A percentile compares a stretch with the other conserved stretches of the same genome.
Conservation (phyloP, 106 monocot genomes). For the Acanthochlamys bracteata region DNA sequence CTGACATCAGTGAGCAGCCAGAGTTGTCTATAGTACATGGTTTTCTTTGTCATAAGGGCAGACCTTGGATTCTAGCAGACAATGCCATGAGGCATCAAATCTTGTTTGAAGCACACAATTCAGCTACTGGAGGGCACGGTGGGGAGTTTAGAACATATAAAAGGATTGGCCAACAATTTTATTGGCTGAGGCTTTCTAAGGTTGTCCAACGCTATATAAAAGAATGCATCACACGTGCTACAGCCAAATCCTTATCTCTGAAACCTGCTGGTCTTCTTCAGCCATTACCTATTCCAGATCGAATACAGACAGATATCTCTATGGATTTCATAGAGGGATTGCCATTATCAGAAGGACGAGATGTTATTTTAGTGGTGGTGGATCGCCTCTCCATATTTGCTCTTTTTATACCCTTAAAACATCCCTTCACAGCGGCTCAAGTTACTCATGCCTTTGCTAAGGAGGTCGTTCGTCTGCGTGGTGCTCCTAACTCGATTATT, state of each 20-base stretch:
- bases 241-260: background rate
- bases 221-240: background rate
- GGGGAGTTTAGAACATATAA: background rate
- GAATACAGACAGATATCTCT: constrained; percentile 1
- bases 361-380: constrained; percentile 2
- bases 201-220: background rate
- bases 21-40: no score
- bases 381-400: background rate
- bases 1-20: no score
- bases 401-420: background rate
- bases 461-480: background rate
- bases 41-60: no score
- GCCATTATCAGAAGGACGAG: background rate
- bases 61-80: background rate
- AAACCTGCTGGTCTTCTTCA: constrained; percentile 4
- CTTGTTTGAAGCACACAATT: background rate
- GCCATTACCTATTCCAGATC: background rate
- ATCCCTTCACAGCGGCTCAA: background rate
- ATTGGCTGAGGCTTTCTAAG: background rate
- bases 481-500: background rate
- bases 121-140: background rate
- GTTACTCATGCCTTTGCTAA: background rate
- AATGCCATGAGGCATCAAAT: background rate
- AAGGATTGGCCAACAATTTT: background rate
- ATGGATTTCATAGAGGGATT: constrained; percentile 10